These are phyloP conservation scores for Tuber aestivum DNA, from an alignment of 495 filamentous ascomycete species.

Conservation along the genomic window DNA sequence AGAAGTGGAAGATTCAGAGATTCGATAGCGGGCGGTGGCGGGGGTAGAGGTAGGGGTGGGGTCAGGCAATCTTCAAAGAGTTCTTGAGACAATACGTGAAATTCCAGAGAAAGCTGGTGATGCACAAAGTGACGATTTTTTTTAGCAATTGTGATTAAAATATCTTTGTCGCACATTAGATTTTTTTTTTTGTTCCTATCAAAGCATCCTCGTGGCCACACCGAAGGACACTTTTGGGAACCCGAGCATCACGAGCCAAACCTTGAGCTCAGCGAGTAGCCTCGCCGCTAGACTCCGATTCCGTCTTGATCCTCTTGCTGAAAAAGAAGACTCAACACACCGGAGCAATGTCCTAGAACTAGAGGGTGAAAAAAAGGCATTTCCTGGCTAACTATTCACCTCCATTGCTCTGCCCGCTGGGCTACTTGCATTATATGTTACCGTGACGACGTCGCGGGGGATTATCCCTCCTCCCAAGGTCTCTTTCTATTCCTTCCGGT, in stretches of 20 bases:
- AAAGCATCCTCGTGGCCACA: not conserved
- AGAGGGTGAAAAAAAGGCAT: too few species aligned
- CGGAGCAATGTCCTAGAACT: not conserved
- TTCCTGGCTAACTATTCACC: too few species aligned
- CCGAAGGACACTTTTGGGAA: not conserved
- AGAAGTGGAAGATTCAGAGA: not conserved
- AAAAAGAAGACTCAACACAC: not conserved
- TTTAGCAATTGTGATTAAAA: not conserved
- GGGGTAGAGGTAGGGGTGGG: too few species aligned
- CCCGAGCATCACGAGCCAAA: not conserved
- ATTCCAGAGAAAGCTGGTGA: not conserved
- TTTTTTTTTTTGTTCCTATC: too few species aligned
- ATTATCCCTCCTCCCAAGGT: not conserved
- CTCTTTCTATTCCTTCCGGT: not conserved
- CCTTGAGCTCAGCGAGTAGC: not conserved
- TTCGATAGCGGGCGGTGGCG: not conserved
- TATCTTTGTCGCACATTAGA: not conserved
- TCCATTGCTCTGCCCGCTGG: too few species aligned
- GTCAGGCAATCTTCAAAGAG: not conserved
- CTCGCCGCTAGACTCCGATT: not conserved
- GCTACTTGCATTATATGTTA: not conserved
- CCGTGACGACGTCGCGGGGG: not conserved
- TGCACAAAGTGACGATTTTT: not conserved
- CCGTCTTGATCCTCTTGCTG: not conserved
- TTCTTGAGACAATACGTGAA: not conserved